Base-by-base conservation (phyloP, 2,329 filamentous ascomycete species). In the Orbilia javanica region DNA sequence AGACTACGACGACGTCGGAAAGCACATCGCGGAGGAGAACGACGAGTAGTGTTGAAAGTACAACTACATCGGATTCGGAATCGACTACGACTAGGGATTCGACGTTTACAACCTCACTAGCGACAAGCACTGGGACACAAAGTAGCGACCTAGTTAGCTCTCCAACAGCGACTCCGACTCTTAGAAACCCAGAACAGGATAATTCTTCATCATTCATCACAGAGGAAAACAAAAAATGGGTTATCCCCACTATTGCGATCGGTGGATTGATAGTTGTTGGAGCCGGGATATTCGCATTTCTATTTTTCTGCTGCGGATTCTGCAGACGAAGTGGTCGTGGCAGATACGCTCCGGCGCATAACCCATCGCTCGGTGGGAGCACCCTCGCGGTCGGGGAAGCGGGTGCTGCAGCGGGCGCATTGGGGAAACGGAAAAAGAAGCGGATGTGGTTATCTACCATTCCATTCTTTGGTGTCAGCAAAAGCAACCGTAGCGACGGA, bases 271-370 rank as follows among this genome's bases (percentile, higher is more conserved):
- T 72, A 8, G 74, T 78, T 42, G 52, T 72, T 31, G 74, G 74
- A 6, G 67, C 74, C 8, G 42, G 10, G 2, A 42, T 55, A 13
- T 71, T 78, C 27, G 74, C 39, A 10, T 39, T 72, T 15, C 53
- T 72, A n/a, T 78, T 66, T 27, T 78, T 78, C 67, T 78, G 60
- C 29, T 78, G 65, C 27, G 74, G 74, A 8, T 78, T 53, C 20
- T 78, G 74, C 34, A 50, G 74, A 18, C 34, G 67, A 29, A 50
- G 29, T 25, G 52, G 62, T 7, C 44, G 67, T 22, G 74, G 74
- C 4, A 50, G 63, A n/a, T 78, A 78, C 34, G 11, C 66, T 1
- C 44, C 34, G 10, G 67, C 74, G 22, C 60, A 71, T 18, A 71
- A 71, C 22, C 66, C 73, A 5, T 60, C 55, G 11, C 34, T 60